Base-by-base conservation (phyloP, 140 eudicot genomes). In the Senecio squalidus region DNA sequence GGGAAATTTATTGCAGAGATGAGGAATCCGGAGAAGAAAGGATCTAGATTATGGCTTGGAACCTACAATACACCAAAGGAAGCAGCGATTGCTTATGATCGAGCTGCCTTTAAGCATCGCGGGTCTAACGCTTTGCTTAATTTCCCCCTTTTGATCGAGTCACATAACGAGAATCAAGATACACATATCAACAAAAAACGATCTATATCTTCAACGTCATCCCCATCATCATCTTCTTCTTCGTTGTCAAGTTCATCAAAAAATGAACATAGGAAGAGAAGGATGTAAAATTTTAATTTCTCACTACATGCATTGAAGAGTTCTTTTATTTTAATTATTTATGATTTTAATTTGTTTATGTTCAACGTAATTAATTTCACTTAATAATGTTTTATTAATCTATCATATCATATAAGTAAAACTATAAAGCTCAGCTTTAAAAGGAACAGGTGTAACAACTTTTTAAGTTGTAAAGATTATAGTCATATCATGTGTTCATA, bases 1-100 rank as follows among this genome's bases (percentile, higher is more conserved):
- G 94, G 94, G 51, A 84, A 84, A 67, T 84, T 80, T 26, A 86
- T 88, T 24, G 88, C 88, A 7, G 94, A 81, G 75, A 84, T 84
- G 34, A 66, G 94, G 66, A 79, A 84, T 53, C 94, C 94, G 48
- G 85, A 78, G 59, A 84, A 81, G 45, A 81, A 75, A 66, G 89
- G 94, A 21, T 76, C 89, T 0, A 71, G 94, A 38, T 83, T 84
- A 33, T 84, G 94, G 94, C 94, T 84, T 13, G 94, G 94, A 28
- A 81, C 94, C 2, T 84, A 84, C 15, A 83, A 84, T 20, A 84
- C 94, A 30, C 83, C 82, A 15, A 89, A 84, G 71, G 85, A 78
- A 58, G 94, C 89, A 9, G 94, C 94, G 3, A 25, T 72, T 67
- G 94, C 89, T 6, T 84, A 84, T 9, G 94, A 84, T 55, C 66